phyloP scores from a whole-genome alignment of 805 yeast species.

The Monosporozyma siamensis region DNA sequence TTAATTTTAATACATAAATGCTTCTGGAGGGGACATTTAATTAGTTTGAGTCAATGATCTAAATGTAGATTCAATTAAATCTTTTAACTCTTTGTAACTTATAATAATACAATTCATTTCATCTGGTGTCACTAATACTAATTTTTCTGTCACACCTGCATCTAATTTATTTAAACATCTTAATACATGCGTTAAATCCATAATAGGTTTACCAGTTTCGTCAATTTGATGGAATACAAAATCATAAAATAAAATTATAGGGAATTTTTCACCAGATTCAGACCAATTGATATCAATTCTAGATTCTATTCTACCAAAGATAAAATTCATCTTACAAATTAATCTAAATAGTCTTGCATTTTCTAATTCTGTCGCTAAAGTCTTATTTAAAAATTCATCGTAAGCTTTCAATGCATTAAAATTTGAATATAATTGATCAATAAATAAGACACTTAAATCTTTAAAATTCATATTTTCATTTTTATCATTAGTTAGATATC shows the following conservation, averaged over 20 bases:
- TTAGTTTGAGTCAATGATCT: conserved; percentile 26
- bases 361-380: conserved; percentile 66
- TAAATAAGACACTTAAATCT: conserved; percentile 34
- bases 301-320: conserved; percentile 64
- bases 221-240: conserved; percentile 79
- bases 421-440: conserved; percentile 32
- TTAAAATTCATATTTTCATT: conserved; percentile 20
- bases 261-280: conserved; percentile 67
- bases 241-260: conserved; percentile 67
- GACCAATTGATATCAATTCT: conserved; percentile 52
- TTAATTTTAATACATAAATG: too few species aligned
- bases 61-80: conserved; percentile 59
- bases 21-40: too few species aligned
- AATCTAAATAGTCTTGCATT: conserved; percentile 81
- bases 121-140: conserved; percentile 73
- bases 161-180: conserved; percentile 79
- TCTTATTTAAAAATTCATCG: conserved; percentile 51
- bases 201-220: conserved; percentile 63
- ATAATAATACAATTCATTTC: conserved; percentile 79
- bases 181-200: conserved; percentile 77
- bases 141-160: conserved; percentile 79
- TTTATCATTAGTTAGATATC: conserved; percentile 28
- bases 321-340: conserved; percentile 69
- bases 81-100: conserved; percentile 74
- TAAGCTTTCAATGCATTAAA: conserved; percentile 40